Base-by-base conservation (phyloP, 2,329 filamentous ascomycete genomes). In the Ophiostoma novo-ulmi region DNA sequence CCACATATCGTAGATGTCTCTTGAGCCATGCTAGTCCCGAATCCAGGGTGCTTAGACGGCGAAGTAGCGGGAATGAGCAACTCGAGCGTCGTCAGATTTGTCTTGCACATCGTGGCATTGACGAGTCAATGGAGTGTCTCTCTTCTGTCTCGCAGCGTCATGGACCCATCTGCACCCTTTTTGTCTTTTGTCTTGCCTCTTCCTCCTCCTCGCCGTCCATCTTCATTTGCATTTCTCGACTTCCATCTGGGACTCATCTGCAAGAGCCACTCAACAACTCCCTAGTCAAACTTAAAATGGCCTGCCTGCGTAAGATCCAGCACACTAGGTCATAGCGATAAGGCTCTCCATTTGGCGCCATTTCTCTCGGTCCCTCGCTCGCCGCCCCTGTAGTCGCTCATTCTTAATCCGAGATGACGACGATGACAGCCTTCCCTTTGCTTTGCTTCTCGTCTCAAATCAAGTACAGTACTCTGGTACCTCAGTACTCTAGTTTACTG, bases 271-370 rank as follows among this genome's bases (percentile, higher is more conserved):
- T 35, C 58, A 22, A 58, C 22, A 5, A 58, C 22, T 13, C 52
- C 52, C 22, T 63, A 35, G 58, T 20, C 58, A 63, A 63, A 35
- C 58, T 63, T 35, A 63, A 63, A 65, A 11, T 11, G 31, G 61
- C 26, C 58, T 63, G 61, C 61, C 61, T 63, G 58, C 58, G 58
- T 63, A 63, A 63, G 58, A 63, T 63, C 58, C 58, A 63, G 58
- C 26, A 63, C 58, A 63, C 58, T 63, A 63, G 52, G 58, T 11
- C 55, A n/a, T 3, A 13, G n/a, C 55, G 55, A 63, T 63, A 63
- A 63, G 58, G 58, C 58, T 63, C 58, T 7, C 58, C 58, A 35
- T 63, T 14, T 63, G 22, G 14, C 22, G 11, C 26, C 58, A 35
- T 63, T 31, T 8, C 13, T n/a, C 35, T 64, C 35, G 31, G 4